Conservation (phyloP, 148 eudicot genomes). For the Dysphania ambrosioides region DNA sequence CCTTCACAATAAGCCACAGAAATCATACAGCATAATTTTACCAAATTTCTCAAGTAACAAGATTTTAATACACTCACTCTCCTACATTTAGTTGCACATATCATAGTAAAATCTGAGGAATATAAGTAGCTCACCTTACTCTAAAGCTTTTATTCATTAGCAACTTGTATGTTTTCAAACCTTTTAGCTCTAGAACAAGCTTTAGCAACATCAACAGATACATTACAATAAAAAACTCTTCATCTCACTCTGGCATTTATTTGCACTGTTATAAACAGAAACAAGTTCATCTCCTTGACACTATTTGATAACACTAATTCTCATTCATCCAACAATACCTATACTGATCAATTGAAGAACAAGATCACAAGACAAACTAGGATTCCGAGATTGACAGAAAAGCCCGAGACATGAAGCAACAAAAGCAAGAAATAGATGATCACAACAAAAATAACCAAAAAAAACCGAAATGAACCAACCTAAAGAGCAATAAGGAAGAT, state of each 20-base stretch:
- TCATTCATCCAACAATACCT: neutral
- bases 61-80: neutral
- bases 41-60: neutral
- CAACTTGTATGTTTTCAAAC: too few relatives aligned
- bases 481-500: too few relatives aligned
- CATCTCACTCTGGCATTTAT: neutral
- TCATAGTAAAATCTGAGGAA: neutral
- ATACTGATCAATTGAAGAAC: too few relatives aligned
- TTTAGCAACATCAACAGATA: neutral
- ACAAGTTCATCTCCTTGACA: neutral
- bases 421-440: too few relatives aligned
- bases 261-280: slow-evolving; percentile 4
- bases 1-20: neutral
- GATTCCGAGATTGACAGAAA: too few relatives aligned
- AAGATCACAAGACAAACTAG: too few relatives aligned
- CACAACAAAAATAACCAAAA: too few relatives aligned
- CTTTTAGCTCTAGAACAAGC: too few relatives aligned
- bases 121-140: neutral
- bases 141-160: too few relatives aligned
- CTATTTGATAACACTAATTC: neutral
- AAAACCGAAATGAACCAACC: too few relatives aligned
- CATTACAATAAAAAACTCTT: neutral
- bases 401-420: too few relatives aligned
- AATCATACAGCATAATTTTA: neutral
- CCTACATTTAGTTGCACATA: neutral